Evolutionary conservation across 2,329 filamentous ascomycete genomes (phyloP).

Genomic region (Chalaropsis ovoidea): DNA sequence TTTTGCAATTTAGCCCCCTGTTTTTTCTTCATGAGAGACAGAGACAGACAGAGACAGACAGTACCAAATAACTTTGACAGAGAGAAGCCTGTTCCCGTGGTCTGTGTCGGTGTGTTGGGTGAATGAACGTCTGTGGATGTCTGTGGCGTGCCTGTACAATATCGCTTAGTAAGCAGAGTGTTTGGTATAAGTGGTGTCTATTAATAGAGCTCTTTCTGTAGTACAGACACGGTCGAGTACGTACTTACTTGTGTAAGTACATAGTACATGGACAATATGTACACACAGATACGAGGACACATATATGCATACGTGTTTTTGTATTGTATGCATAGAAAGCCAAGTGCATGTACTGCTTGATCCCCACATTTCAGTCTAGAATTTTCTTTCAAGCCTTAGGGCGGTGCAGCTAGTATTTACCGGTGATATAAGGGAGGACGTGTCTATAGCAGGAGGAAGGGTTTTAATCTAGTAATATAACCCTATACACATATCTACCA

Average conservation of each 20-base stretch:
- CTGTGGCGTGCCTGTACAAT: no score
- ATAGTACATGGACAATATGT: not conserved
- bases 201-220: no score
- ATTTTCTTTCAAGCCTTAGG: not conserved
- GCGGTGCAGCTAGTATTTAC: not conserved
- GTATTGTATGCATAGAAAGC: not conserved
- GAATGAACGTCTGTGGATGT: no score
- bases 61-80: no score
- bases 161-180: no score
- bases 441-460: no score
- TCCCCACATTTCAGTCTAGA: not conserved
- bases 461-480: no score
- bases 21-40: not conserved
- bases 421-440: not conserved
- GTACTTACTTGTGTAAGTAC: not conserved
- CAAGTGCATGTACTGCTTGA: not conserved
- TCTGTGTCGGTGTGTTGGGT: not conserved
- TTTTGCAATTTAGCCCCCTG: conserved; percentile 9
- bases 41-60: no score
- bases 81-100: not conserved
- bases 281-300: not conserved
- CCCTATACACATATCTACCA: no score
- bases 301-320: not conserved
- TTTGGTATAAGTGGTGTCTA: no score
- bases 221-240: no score